These are phyloP conservation scores for Globomyces pollinis-pini DNA, from an alignment of 192 early-diverging fungal species.

Conservation along the genomic window DNA sequence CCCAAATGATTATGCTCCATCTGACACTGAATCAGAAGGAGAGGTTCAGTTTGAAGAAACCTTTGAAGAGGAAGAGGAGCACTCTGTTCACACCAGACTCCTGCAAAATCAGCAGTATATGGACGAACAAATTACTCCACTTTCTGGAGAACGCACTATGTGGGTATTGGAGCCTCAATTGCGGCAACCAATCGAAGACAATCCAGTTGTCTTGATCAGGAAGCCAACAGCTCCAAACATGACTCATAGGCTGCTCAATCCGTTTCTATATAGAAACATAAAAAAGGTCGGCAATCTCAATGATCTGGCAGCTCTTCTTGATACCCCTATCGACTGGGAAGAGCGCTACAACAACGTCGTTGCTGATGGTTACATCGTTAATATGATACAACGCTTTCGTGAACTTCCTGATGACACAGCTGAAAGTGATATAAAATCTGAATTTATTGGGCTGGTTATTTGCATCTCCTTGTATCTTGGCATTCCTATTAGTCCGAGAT, in stretches of 20 bases:
- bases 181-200: background rate
- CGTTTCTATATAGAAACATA: slow-evolving; percentile 2
- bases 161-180: background rate
- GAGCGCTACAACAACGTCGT: background rate
- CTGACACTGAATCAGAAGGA: too few species aligned
- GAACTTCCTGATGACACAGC: background rate
- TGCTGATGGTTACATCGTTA: background rate
- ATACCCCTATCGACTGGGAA: background rate
- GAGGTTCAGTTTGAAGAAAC: background rate
- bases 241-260: background rate
- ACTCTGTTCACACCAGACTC: background rate
- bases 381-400: background rate
- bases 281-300: background rate
- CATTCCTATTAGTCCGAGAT: background rate
- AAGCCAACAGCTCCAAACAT: slow-evolving; percentile 1
- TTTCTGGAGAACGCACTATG: background rate
- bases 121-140: background rate
- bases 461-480: background rate
- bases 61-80: background rate
- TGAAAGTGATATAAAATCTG: background rate
- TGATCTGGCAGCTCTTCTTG: background rate
- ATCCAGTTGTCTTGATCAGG: background rate
- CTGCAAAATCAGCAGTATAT: background rate
- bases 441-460: background rate
- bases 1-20: too few species aligned